Evolutionary conservation across 305 asterid species (phyloP), one percentile per base, ranked within the genome.

Genomic region (Lippia alba): DNA sequence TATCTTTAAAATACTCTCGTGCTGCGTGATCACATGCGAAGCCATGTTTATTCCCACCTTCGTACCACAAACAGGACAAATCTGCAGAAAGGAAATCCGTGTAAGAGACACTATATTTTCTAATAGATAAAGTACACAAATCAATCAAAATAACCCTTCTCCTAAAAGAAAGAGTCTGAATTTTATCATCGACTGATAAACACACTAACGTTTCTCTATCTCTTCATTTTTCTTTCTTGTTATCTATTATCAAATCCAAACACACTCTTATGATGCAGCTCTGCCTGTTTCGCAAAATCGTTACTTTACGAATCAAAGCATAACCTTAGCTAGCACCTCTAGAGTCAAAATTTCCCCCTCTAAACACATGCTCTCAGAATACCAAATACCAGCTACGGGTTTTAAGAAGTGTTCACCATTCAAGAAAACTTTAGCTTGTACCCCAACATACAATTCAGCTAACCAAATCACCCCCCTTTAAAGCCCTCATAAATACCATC

Each of bases 61-160:
- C 55, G 76, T 50, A 61, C 79, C 72, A 83, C 98, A 93, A 81
- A 93, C 81, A n/a, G 97, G 98, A 87, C 97, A 93, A 66, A 93
- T 85, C 98, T 93, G 96, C 76, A 36, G 61, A 70, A 49, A 14
- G 56, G 80, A 64, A 66, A 61, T 7, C 40, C 44, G 73, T 5
- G 74, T 72, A 49, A 56, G 60, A 40, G 61, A 63, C 60, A 68
- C 30, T 24, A 24, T 24, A 24, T 24, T 24, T 24, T 24, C 30
- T 8, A n/a, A 50, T 49, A 6, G 6, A 12, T 4, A 15, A 7
- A 51, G 14, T 11, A 33, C 3, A 75, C 74, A 53, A 9, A 74
- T 61, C 44, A 2, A 49, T 32, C 45, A 40, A 41, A 24, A 24
- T n/a, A 24, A 24, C 30, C 30, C 30, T 24, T 24, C 30, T 24